These are phyloP conservation scores for Vigna angularis DNA, from an alignment of 306 rosid genomes.

Conservation along the genomic window DNA sequence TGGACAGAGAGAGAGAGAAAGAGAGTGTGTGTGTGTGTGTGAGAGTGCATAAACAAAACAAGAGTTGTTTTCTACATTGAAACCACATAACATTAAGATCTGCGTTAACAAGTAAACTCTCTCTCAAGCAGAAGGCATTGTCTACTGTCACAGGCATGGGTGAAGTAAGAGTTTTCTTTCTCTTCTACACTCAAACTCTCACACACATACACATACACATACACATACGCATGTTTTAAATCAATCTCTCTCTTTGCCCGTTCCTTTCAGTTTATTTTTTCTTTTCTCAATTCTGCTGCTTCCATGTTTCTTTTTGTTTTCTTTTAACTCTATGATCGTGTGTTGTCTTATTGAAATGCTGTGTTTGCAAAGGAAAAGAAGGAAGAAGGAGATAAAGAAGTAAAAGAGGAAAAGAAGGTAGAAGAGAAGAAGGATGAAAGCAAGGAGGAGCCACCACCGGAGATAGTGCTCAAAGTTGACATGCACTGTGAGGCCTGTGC, in stretches of 20 bases:
- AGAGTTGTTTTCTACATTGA: slow-evolving; percentile 11
- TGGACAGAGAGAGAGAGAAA: neutral
- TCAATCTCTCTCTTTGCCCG: neutral
- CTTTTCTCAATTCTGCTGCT: neutral
- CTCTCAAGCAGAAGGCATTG: slow-evolving; percentile 27
- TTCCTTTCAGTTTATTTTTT: neutral
- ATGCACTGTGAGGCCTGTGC: slow-evolving; percentile 96
- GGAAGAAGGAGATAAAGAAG: slow-evolving; percentile 38
- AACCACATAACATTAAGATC: slow-evolving; percentile 1
- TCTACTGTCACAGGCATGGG: slow-evolving; percentile 56
- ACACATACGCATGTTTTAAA: neutral
- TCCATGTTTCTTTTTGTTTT: neutral
- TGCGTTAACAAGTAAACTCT: neutral
- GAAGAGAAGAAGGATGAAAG: slow-evolving; percentile 18
- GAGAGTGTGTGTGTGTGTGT: neutral
- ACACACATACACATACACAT: neutral
- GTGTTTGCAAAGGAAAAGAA: slow-evolving; percentile 46
- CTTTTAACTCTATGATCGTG: neutral
- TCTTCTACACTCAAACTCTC: neutral
- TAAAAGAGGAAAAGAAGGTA: slow-evolving; percentile 47
- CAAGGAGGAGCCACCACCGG: slow-evolving; percentile 51
- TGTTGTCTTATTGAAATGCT: neutral
- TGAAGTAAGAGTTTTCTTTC: slow-evolving; percentile 59
- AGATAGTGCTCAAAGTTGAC: slow-evolving; percentile 80
- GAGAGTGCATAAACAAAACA: neutral